Conservation (phyloP, 768 basidiomycete genomes). For the Lyophyllum semitale region DNA sequence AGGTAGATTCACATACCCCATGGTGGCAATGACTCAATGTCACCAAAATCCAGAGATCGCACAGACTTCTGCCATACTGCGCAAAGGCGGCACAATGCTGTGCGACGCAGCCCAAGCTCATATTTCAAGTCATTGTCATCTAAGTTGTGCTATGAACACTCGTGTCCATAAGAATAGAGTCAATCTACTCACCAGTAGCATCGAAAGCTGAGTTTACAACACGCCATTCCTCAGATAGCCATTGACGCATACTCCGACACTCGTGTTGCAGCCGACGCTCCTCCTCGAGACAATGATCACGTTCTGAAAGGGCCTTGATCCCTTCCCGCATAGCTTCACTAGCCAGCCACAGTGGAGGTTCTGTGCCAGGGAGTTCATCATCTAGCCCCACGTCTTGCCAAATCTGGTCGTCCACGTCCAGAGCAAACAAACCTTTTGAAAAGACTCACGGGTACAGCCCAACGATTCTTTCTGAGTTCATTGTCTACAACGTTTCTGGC, state of each 20-base stretch:
- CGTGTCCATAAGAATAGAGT: neutral
- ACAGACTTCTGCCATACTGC: neutral
- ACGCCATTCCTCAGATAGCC: neutral
- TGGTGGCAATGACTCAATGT: neutral
- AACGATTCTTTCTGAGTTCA: too few relatives aligned
- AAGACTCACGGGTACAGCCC: too few relatives aligned
- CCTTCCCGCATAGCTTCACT: neutral
- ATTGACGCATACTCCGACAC: neutral
- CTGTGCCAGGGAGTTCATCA: constrained; percentile 11
- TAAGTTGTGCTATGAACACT: neutral
- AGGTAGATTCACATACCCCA: neutral
- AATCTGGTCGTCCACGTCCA: constrained; percentile 31
- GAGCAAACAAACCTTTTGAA: constrained; percentile 20
- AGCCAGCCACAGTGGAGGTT: neutral
- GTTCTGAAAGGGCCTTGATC: neutral
- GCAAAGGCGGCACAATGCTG: neutral
- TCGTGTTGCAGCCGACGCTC: neutral
- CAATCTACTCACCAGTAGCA: neutral
- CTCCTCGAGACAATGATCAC: constrained; percentile 1
- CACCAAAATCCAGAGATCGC: constrained; percentile 1
- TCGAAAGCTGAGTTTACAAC: neutral
- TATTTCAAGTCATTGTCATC: neutral
- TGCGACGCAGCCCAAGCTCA: neutral
- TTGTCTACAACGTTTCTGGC: too few relatives aligned
- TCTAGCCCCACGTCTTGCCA: constrained; percentile 31